These are phyloP conservation scores for Rutstroemia sp. DNA, from an alignment of 2,329 filamentous ascomycete genomes.

Conservation along the genomic window DNA sequence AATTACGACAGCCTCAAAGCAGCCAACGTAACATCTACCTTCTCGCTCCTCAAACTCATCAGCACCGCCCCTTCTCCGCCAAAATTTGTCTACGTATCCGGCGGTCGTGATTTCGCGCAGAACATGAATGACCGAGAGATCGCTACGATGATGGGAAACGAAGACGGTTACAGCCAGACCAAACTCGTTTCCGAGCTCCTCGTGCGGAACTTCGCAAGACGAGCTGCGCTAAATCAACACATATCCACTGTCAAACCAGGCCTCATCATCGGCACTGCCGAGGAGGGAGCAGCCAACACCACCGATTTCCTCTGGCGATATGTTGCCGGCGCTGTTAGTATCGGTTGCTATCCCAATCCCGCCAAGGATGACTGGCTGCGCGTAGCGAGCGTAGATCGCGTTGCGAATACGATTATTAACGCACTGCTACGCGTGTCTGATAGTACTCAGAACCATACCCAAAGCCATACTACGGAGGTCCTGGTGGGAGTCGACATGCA, in stretches of 20 bases:
- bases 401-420: neutral
- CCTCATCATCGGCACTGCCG: conserved; percentile 16
- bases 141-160: neutral
- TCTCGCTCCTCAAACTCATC: conserved; percentile 12
- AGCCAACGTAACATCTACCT: conserved; percentile 60
- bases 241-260: conserved; percentile 18
- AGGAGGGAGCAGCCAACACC: conserved; percentile 18
- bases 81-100: conserved; percentile 3
- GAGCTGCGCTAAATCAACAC: neutral
- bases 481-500: neutral
- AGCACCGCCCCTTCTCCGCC: neutral
- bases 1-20: conserved; percentile 49
- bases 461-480: neutral
- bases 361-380: conserved; percentile 3
- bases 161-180: conserved; percentile 77
- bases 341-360: conserved; percentile 8
- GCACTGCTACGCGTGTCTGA: neutral
- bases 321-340: conserved; percentile 11
- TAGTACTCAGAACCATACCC: neutral
- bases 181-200: conserved; percentile 70
- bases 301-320: conserved; percentile 23
- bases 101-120: neutral
- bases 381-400: neutral
- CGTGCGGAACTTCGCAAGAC: conserved; percentile 31
- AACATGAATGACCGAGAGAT: neutral